phyloP scores from a whole-genome alignment of 805 yeast genomes.

The Metschnikowia cerradonensis region DNA sequence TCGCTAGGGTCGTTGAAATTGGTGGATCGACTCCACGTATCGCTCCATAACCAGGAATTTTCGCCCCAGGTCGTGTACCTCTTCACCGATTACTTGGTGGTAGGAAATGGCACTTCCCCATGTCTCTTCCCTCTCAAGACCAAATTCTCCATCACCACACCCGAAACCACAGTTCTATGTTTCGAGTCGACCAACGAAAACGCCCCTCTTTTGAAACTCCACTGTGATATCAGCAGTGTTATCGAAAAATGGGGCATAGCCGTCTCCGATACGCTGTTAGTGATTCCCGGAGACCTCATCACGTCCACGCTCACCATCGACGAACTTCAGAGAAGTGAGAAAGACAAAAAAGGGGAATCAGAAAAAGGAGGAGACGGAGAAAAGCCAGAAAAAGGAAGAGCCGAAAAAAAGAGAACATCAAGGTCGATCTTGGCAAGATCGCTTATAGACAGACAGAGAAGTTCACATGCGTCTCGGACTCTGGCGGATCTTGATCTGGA shows the following conservation, averaged over 20 bases:
- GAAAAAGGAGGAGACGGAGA: too few relatives aligned
- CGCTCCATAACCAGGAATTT: constrained; percentile 12
- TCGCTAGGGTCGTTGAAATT: constrained; percentile 34
- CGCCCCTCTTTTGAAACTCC: constrained; percentile 20
- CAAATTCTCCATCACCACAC: constrained; percentile 17
- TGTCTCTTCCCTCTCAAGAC: constrained; percentile 11
- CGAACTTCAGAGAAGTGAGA: not conserved
- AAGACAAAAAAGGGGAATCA: too few relatives aligned
- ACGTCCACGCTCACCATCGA: constrained; percentile 17
- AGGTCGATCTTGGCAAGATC: not conserved
- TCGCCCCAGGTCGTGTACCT: constrained; percentile 24
- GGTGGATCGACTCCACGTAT: constrained; percentile 31
- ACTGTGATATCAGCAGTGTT: constrained; percentile 27
- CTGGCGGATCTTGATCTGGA: not conserved
- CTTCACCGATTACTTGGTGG: constrained; percentile 31
- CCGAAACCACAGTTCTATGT: constrained; percentile 23
- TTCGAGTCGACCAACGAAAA: constrained; percentile 10
- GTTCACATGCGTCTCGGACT: not conserved
- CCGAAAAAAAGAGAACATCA: too few relatives aligned
- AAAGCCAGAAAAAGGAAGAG: too few relatives aligned
- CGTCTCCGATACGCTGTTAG: constrained; percentile 28
- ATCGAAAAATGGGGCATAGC: constrained; percentile 45
- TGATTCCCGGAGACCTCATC: constrained; percentile 33
- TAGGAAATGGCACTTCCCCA: constrained; percentile 19
- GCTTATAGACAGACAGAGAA: not conserved